Evolutionary conservation across 345 rosid species (phyloP).

Genomic region (Punica granatum): DNA sequence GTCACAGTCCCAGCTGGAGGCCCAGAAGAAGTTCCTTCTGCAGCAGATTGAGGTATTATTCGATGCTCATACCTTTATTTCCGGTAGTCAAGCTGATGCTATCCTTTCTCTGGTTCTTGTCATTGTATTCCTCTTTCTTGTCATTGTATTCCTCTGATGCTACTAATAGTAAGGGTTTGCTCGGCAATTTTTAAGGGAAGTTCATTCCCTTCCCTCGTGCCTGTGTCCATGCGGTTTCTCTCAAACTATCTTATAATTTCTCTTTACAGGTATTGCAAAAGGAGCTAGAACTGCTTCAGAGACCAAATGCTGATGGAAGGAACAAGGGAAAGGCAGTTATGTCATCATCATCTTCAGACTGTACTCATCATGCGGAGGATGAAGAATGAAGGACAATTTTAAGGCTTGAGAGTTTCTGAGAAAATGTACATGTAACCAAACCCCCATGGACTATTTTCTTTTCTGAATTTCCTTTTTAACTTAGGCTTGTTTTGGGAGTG

Average conservation of each 20-base stretch:
- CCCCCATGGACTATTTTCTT: neutral
- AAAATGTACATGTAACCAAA: neutral
- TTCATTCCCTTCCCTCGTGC: neutral
- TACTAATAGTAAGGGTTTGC: neutral
- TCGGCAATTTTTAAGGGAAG: neutral
- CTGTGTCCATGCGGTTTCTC: neutral
- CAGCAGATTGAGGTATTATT: conserved; percentile 62
- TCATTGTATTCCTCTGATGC: neutral
- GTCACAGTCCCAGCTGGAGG: conserved; percentile 36
- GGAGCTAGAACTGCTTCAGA: conserved; percentile 25
- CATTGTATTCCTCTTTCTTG: too few species aligned
- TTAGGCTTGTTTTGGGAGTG: too few species aligned
- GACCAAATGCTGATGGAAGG: conserved; percentile 8
- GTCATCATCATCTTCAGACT: neutral
- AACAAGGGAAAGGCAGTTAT: conserved; percentile 29
- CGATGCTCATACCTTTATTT: neutral
- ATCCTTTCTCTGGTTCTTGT: neutral
- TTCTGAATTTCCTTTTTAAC: too few species aligned
- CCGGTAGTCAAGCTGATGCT: neutral
- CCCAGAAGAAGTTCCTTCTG: conserved; percentile 43
- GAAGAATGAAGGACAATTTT: neutral
- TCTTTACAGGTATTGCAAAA: conserved; percentile 28
- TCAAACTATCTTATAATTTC: neutral
- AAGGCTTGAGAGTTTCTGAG: neutral
- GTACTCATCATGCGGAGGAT: neutral